These are phyloP conservation scores for Mikania micrantha DNA, from an alignment of 129 eudicot genomes.

Conservation along the genomic window DNA sequence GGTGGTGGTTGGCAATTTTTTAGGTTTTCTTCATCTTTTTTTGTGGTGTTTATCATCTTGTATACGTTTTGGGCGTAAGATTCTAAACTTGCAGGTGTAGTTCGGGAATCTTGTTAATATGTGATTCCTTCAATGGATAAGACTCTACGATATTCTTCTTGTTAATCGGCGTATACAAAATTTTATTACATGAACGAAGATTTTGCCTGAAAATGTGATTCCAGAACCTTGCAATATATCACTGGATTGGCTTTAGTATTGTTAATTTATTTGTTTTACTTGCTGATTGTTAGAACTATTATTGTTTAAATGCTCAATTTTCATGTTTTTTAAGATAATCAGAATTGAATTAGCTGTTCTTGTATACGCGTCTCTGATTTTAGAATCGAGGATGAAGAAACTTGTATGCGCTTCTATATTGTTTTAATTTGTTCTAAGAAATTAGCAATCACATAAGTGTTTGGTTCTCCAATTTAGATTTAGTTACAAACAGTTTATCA, in stretches of 20 bases:
- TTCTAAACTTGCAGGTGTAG: constrained; percentile 18
- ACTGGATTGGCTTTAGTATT: too few species aligned
- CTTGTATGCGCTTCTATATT: background rate
- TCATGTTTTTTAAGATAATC: background rate
- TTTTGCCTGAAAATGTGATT: background rate
- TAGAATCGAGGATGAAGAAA: too few species aligned
- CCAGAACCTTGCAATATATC: too few species aligned
- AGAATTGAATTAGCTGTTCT: background rate
- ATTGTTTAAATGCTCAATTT: background rate
- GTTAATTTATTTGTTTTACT: background rate
- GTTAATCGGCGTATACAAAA: background rate
- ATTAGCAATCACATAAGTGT: too few species aligned
- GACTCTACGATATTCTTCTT: background rate
- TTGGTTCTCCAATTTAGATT: too few species aligned
- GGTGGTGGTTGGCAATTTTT: background rate
- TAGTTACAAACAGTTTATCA: too few species aligned
- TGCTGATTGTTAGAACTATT: background rate
- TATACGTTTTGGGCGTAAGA: constrained; percentile 8
- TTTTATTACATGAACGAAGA: background rate
- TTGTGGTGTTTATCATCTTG: background rate
- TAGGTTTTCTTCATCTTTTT: constrained; percentile 16
- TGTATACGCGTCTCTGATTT: background rate
- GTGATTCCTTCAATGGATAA: constrained; percentile 19
- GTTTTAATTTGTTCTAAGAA: background rate
- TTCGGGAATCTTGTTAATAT: constrained; percentile 8